Evolutionary conservation across 768 basidiomycete genomes (phyloP).

Genomic region (Phylloporus sp.): DNA sequence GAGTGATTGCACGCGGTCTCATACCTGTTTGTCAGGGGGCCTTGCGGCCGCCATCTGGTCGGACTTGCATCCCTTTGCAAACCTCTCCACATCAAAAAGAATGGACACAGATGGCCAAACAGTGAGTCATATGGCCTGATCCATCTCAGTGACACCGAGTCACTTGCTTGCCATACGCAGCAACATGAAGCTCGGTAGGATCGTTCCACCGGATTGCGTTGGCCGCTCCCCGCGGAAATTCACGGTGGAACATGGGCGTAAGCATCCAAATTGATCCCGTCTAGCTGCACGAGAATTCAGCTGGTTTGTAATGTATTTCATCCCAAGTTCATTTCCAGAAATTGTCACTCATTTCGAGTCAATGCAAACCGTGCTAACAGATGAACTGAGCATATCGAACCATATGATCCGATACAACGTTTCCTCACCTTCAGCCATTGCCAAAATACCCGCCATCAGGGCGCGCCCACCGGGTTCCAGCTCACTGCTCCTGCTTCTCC

Average conservation of each 20-base stretch:
- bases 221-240: neutral
- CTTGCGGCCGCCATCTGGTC: neutral
- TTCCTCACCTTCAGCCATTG: neutral
- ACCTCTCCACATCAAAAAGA: neutral
- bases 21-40: neutral
- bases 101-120: neutral
- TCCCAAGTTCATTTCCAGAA: neutral
- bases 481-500: slow-evolving; percentile 70
- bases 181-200: neutral
- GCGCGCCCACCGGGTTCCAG: slow-evolving; percentile 77
- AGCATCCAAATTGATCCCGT: neutral
- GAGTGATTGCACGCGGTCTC: neutral
- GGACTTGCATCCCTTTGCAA: neutral
- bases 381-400: too few relatives aligned
- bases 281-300: neutral
- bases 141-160: neutral
- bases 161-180: neutral
- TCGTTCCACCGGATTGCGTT: neutral
- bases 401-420: neutral
- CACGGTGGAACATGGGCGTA: neutral
- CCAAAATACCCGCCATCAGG: slow-evolving; percentile 25
- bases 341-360: neutral
- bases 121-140: neutral
- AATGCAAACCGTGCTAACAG: neutral
- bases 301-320: neutral